Evolutionary conservation across 2,329 filamentous ascomycete species (phyloP).

Genomic region (Dothideomycetes sp.): DNA sequence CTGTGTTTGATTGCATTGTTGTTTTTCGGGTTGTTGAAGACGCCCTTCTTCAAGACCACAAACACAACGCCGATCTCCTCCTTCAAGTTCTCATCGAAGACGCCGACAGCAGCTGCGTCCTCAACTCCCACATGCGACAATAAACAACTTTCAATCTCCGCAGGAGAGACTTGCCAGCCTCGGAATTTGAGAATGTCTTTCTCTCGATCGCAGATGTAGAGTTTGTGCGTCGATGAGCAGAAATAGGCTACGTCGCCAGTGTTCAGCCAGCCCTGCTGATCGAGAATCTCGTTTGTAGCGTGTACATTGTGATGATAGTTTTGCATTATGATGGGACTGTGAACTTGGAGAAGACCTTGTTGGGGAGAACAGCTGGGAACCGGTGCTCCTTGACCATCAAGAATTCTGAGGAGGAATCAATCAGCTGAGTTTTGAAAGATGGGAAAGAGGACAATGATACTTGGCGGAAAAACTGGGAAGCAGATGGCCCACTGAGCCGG

Average conservation of each 20-base stretch:
- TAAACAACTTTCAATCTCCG: constrained; percentile 25
- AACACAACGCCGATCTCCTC: constrained; percentile 18
- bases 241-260: constrained; percentile 35
- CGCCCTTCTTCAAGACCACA: constrained; percentile 14
- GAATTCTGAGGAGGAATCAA: too few species aligned
- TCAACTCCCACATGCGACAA: constrained; percentile 19
- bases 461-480: constrained; percentile 31
- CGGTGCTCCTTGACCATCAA: too few species aligned
- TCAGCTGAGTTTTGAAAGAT: too few species aligned
- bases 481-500: constrained; percentile 40
- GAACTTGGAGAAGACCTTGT: constrained; percentile 36
- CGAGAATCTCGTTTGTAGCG: constrained; percentile 18
- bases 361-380: too few species aligned
- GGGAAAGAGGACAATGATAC: constrained; percentile 8
- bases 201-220: constrained; percentile 26
- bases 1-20: too few species aligned
- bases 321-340: constrained; percentile 32
- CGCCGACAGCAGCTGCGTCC: constrained; percentile 23
- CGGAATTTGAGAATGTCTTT: constrained; percentile 28
- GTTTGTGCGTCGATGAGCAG: constrained; percentile 19
- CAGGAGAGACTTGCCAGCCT: constrained; percentile 27
- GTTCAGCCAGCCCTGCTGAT: constrained; percentile 16
- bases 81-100: constrained; percentile 3
- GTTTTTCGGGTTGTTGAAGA: too few species aligned
- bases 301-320: constrained; percentile 27